Conservation (phyloP, 768 basidiomycete species). For the Pulveroboletus sp. region DNA sequence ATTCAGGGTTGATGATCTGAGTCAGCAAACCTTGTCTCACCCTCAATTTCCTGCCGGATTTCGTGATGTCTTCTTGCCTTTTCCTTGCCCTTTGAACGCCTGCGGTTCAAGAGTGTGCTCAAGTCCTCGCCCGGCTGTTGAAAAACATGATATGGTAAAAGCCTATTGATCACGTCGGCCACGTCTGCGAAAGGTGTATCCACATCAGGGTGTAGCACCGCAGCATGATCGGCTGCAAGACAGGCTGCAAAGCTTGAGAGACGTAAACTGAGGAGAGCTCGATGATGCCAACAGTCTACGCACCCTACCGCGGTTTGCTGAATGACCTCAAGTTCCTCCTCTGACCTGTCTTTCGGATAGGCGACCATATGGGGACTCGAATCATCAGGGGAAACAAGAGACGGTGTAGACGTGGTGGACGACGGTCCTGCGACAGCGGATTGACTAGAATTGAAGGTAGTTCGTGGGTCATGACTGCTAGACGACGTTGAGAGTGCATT, state of each 20-base stretch:
- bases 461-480: conserved; percentile 1
- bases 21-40: conserved; percentile 31
- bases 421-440: conserved; percentile 27
- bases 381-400: conserved; percentile 13
- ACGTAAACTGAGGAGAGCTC: conserved; percentile 15
- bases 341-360: conserved; percentile 36
- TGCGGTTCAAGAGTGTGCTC: conserved; percentile 22
- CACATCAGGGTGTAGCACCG: conserved; percentile 58
- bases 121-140: conserved; percentile 71
- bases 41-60: conserved; percentile 46
- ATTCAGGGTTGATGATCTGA: conserved; percentile 1
- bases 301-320: conserved; percentile 48
- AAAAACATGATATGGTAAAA: conserved; percentile 78
- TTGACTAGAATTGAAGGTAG: conserved; percentile 1
- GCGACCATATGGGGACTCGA: conserved; percentile 22
- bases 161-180: conserved; percentile 60
- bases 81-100: conserved; percentile 54
- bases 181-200: conserved; percentile 64
- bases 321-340: conserved; percentile 49
- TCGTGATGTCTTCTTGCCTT: conserved; percentile 47
- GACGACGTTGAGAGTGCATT: conserved; percentile 1
- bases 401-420: conserved; percentile 6
- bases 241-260: conserved; percentile 47
- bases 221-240: conserved; percentile 58
- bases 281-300: conserved; percentile 12